Percentiles rank a stretch among this genome's conserved stretches.
phyloP scores from a whole-genome alignment of 2,329 filamentous ascomycete species.

The Tolypocladium tundrense region DNA sequence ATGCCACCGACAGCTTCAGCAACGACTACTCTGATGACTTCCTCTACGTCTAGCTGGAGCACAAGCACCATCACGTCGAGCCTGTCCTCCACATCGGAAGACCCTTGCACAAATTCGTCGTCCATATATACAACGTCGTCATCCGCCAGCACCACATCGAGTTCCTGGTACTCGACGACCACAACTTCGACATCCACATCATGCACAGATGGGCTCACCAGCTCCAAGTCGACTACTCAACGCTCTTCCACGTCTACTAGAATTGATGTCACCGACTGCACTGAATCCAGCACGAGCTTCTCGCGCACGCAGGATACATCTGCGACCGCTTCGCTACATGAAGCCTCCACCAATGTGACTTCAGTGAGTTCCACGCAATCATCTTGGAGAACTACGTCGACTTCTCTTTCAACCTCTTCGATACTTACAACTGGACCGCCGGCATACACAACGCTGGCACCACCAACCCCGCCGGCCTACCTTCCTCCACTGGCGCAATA shows the following conservation, averaged over 20 bases:
- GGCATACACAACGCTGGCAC: slow-evolving; percentile 1
- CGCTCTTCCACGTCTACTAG: neutral
- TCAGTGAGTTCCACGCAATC: neutral
- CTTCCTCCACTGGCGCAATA: slow-evolving; percentile 6
- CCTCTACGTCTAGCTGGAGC: neutral
- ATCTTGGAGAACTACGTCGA: neutral
- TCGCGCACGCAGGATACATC: neutral
- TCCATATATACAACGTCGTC: neutral
- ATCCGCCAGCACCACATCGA: neutral
- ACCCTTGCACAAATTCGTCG: slow-evolving; percentile 1
- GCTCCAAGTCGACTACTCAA: neutral
- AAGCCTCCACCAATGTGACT: neutral
- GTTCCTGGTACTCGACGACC: neutral
- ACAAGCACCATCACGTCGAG: neutral
- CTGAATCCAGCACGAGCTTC: neutral
- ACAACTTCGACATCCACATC: neutral
- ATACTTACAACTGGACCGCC: neutral
- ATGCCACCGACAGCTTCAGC: neutral
- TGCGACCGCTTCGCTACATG: neutral
- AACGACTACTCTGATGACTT: neutral
- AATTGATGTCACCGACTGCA: neutral
- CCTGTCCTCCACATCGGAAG: neutral
- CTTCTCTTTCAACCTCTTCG: neutral
- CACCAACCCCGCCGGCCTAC: slow-evolving; percentile 4
- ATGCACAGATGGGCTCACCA: neutral